Conservation (phyloP, 2,329 filamentous ascomycete genomes). For the Hymenoscyphus salicellus region DNA sequence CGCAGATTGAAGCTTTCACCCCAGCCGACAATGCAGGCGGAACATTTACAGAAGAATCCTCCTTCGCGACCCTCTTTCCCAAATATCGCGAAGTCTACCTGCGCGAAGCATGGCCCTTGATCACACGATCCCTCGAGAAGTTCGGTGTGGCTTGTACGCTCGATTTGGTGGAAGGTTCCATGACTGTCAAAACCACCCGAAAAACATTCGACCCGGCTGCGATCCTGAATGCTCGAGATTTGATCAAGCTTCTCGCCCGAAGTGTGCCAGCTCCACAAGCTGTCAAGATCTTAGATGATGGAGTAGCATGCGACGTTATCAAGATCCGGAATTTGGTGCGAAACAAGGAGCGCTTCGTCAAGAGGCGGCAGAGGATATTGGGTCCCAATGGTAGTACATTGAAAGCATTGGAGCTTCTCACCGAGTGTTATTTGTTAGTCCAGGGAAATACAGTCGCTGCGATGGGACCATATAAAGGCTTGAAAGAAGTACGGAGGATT, state of each 20-base stretch:
- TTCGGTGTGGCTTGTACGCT: slow-evolving; percentile 85
- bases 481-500: slow-evolving; percentile 87
- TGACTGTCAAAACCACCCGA: slow-evolving; percentile 92
- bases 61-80: slow-evolving; percentile 83
- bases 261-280: slow-evolving; percentile 92
- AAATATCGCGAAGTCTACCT: slow-evolving; percentile 96
- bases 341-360: slow-evolving; percentile 94
- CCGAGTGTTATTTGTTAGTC: slow-evolving; percentile 87
- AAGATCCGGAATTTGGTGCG: slow-evolving; percentile 88
- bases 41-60: slow-evolving; percentile 88
- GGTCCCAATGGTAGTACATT: slow-evolving; percentile 89
- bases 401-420: slow-evolving; percentile 90
- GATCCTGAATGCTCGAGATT: slow-evolving; percentile 88
- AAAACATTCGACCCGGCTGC: slow-evolving; percentile 90
- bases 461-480: slow-evolving; percentile 88
- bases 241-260: slow-evolving; percentile 88
- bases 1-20: slow-evolving; percentile 74
- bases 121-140: slow-evolving; percentile 85
- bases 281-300: slow-evolving; percentile 90
- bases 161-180: slow-evolving; percentile 91
- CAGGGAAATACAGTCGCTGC: slow-evolving; percentile 92
- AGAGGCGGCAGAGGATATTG: slow-evolving; percentile 86
- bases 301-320: slow-evolving; percentile 88
- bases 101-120: slow-evolving; percentile 86
- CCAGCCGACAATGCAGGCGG: slow-evolving; percentile 81